Percentiles rank a stretch among this genome's conserved stretches.
phyloP scores from a whole-genome alignment of 208 protist genomes.

The Acanthamoeba castellanii region DNA sequence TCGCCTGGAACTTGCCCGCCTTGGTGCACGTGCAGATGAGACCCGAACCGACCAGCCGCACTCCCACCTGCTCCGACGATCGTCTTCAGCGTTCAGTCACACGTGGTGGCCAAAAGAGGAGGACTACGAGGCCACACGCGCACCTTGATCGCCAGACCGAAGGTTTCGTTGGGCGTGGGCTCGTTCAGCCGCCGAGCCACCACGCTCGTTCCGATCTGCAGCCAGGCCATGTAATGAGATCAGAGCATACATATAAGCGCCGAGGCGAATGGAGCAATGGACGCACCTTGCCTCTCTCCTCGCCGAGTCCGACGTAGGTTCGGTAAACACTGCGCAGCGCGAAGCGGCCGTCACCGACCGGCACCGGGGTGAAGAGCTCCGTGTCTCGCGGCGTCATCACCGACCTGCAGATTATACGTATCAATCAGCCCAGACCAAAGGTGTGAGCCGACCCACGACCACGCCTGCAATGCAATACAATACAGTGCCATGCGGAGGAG shows the following conservation, averaged over 20 bases:
- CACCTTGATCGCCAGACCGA: constrained; percentile 29
- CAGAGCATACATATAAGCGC: background rate
- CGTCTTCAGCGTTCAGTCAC: too few relatives aligned
- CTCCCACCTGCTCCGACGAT: background rate
- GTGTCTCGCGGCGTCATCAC: constrained; percentile 39
- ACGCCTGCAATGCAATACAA: background rate
- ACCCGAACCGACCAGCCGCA: constrained; percentile 56
- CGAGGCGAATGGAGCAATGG: background rate
- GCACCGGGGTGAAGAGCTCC: constrained; percentile 33
- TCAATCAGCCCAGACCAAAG: too few relatives aligned
- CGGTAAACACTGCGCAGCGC: constrained; percentile 6
- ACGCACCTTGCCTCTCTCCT: constrained; percentile 17
- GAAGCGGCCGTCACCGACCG: constrained; percentile 22
- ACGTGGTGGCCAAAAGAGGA: too few relatives aligned
- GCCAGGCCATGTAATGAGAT: background rate
- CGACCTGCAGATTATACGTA: too few relatives aligned
- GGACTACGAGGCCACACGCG: background rate
- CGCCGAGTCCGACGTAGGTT: constrained; percentile 20
- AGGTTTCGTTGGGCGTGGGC: constrained; percentile 49
- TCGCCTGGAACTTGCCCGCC: constrained; percentile 10
- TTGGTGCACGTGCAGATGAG: constrained; percentile 59
- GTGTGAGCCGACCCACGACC: too few relatives aligned
- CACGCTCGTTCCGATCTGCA: background rate
- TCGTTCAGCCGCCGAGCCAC: background rate
- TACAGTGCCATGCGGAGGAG: background rate